Conservation (phyloP, 148 eudicot genomes). For the Vaccinium myrtillus region DNA sequence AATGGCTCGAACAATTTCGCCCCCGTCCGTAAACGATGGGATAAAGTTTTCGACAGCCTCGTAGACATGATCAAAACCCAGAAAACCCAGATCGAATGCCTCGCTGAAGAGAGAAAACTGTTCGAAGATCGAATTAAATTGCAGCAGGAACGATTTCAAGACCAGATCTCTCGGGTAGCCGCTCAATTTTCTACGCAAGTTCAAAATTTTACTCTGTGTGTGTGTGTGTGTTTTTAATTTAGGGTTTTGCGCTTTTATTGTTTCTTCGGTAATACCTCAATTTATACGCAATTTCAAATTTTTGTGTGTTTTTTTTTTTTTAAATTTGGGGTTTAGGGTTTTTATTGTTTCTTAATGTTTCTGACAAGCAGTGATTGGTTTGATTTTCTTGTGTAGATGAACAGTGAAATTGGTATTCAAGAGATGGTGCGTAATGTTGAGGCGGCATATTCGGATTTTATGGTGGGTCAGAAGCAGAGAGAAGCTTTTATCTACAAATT, state of each 20-base stretch:
- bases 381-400: conserved; percentile 33
- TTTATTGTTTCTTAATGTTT: conserved; percentile 17
- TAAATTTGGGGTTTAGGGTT: neutral
- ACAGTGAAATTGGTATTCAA: conserved; percentile 18
- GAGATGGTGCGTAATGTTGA: conserved; percentile 29
- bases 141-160: conserved; percentile 28
- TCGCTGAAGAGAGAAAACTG: neutral
- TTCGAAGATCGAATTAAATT: conserved; percentile 33
- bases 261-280: neutral
- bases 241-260: no score
- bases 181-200: neutral
- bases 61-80: conserved; percentile 32
- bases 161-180: conserved; percentile 44
- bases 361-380: conserved; percentile 12
- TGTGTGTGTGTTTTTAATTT: no score
- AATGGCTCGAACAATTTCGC: conserved; percentile 16
- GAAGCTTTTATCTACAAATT: conserved; percentile 32
- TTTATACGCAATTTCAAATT: neutral
- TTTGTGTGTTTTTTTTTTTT: neutral
- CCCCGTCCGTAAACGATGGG: conserved; percentile 43
- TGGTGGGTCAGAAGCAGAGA: conserved; percentile 34
- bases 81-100: conserved; percentile 34
- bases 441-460: conserved; percentile 25
- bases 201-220: no score
- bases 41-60: conserved; percentile 36